Evolutionary conservation across 257 asterid genomes (phyloP), one percentile per base, ranked within the genome.

Genomic region (Thymus mandschuricus): DNA sequence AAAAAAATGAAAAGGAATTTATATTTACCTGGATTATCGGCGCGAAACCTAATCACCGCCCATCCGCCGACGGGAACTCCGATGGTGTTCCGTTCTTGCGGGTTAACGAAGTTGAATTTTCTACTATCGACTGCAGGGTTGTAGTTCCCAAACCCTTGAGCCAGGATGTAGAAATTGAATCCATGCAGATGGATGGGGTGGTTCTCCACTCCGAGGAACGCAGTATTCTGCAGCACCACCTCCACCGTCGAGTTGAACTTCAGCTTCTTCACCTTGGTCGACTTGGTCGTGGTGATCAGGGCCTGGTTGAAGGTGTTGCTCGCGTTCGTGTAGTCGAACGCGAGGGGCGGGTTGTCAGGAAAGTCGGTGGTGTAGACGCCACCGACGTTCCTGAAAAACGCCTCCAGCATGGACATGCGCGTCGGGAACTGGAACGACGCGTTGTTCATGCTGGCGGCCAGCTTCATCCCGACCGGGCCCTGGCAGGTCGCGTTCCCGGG

Each of bases 381-480:
- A 1, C 49, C 69, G 4, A 85, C 78, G 33, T 81, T 80, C 28
- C 82, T 61, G 65, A 81, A 86, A 34, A 67, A 79, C 1, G 97
- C 96, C 61, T 91, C 88, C 2, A 91, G 77, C 55, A 91, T 63
- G 10, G 97, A 86, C 70, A 87, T 8, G 43, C 9, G 72, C 1
- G 45, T 75, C 8, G 94, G 94, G 1, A 86, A 50, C 58, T 79
- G 84, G 72, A 91, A 91, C 3, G 97, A 90, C 0, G 64, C 94
- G 12, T 88, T 88, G 69, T 90, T 90, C 97, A 90, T 90, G 76
- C 86, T 86, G 1, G 96, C 96, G 0, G 84, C 90, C 0, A 91
- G 8, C 50, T 76, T 75, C 11, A 61, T 72, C 13, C 89, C 89
- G 0, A 70, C 10, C 1, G 71, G 87, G 46, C 96, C 96, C 28